phyloP scores from a whole-genome alignment of 805 yeast species.

The Yamadazyma sp. region DNA sequence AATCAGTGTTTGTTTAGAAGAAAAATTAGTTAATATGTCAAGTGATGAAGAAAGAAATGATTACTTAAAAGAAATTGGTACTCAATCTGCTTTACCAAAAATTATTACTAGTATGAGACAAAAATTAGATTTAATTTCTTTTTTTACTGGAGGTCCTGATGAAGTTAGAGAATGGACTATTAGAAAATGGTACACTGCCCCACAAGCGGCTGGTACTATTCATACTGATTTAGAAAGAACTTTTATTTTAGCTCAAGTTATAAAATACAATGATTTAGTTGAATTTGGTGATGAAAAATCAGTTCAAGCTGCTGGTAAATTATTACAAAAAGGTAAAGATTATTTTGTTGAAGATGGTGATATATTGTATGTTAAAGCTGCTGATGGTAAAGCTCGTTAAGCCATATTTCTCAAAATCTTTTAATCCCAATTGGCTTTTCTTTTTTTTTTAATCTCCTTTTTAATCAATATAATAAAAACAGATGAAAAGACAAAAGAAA shows the following conservation, averaged over 20 bases:
- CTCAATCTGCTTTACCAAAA: constrained; percentile 79
- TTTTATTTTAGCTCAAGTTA: constrained; percentile 90
- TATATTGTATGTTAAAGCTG: constrained; percentile 87
- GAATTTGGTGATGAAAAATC: constrained; percentile 74
- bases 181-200: constrained; percentile 87
- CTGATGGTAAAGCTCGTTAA: constrained; percentile 76
- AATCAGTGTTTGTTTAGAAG: constrained; percentile 88
- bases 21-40: constrained; percentile 83
- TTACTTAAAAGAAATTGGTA: constrained; percentile 71
- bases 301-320: constrained; percentile 85
- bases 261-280: constrained; percentile 75
- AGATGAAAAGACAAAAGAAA: no score
- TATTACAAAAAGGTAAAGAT: constrained; percentile 88
- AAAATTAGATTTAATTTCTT: constrained; percentile 82
- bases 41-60: constrained; percentile 77
- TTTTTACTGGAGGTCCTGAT: constrained; percentile 93
- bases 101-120: constrained; percentile 85
- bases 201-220: constrained; percentile 98
- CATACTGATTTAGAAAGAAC: constrained; percentile 95
- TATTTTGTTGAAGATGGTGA: constrained; percentile 96
- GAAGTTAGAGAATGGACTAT: constrained; percentile 99
- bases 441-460: no score
- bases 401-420: no score
- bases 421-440: no score
- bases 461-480: no score